Evolutionary conservation across 192 early-diverging fungal genomes (phyloP).

Genomic region (Funneliformis mosseae): DNA sequence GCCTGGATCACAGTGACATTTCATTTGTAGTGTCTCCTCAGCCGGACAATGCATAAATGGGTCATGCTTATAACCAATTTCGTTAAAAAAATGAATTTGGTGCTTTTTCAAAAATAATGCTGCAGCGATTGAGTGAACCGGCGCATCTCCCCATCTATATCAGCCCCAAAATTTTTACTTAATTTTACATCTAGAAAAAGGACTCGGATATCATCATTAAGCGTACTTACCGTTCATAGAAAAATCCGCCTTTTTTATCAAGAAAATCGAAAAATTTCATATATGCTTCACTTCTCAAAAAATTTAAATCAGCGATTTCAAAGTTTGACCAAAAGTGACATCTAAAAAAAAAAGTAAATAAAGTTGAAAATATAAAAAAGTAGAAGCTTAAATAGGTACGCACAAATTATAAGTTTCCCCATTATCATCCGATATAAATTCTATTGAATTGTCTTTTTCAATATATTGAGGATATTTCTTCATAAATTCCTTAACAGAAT

Average conservation of each 20-base stretch:
- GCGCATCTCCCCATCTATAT: conserved; percentile 74
- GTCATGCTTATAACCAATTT: conserved; percentile 73
- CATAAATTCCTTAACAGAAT: conserved; percentile 58
- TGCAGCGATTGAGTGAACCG: conserved; percentile 71
- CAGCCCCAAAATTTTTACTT: neutral
- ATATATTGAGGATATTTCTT: conserved; percentile 50
- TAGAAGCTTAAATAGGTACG: neutral
- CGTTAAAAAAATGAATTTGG: conserved; percentile 74
- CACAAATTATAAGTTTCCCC: conserved; percentile 64
- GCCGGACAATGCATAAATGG: conserved; percentile 63
- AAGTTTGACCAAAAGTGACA: conserved; percentile 94
- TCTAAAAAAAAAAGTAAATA: neutral
- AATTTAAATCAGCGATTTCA: conserved; percentile 67
- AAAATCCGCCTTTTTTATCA: conserved; percentile 80
- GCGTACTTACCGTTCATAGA: conserved; percentile 66
- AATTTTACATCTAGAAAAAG: neutral
- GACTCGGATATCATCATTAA: neutral
- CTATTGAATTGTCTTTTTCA: conserved; percentile 43
- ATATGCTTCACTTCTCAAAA: conserved; percentile 72
- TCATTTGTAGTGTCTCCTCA: conserved; percentile 46
- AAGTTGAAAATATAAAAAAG: neutral
- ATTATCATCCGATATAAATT: conserved; percentile 61
- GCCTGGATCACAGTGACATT: conserved; percentile 56
- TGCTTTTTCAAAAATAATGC: conserved; percentile 58
- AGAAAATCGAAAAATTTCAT: conserved; percentile 69